These are phyloP conservation scores for Myxozyma kluyveri DNA, from an alignment of 805 yeast species.

Conservation along the genomic window DNA sequence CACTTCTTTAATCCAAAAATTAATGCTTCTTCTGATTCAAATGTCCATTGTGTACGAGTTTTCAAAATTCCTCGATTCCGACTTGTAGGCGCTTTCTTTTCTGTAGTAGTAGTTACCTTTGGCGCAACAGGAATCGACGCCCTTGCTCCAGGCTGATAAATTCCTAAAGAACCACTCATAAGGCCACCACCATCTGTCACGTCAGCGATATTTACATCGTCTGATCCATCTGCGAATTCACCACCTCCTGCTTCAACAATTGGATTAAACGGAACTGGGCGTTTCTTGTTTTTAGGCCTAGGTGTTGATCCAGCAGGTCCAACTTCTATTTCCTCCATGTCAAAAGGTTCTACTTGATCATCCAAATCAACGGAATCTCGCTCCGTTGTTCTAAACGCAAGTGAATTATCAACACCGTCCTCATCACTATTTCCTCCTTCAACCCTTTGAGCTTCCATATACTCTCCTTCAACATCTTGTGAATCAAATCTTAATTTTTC, in stretches of 20 bases:
- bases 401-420: too few relatives aligned
- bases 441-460: too few relatives aligned
- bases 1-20: conserved; percentile 3
- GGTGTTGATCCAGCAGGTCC: background rate
- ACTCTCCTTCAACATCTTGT: conserved; percentile 1
- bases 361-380: too few relatives aligned
- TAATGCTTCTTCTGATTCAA: conserved; percentile 18
- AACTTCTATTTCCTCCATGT: background rate
- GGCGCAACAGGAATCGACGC: too few relatives aligned
- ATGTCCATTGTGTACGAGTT: conserved; percentile 11
- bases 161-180: too few relatives aligned
- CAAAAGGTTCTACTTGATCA: too few relatives aligned
- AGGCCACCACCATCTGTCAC: too few relatives aligned
- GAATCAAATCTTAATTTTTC: conserved; percentile 12
- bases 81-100: too few relatives aligned
- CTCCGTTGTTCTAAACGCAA: too few relatives aligned
- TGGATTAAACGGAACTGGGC: background rate
- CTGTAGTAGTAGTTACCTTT: too few relatives aligned
- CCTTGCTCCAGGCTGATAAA: too few relatives aligned
- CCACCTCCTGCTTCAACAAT: background rate
- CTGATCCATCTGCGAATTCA: background rate
- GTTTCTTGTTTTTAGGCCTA: background rate
- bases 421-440: too few relatives aligned
- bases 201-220: background rate
- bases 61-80: background rate